These are phyloP conservation scores for Metarhizium humberi DNA, from an alignment of 2,329 filamentous ascomycete species.

Conservation along the genomic window DNA sequence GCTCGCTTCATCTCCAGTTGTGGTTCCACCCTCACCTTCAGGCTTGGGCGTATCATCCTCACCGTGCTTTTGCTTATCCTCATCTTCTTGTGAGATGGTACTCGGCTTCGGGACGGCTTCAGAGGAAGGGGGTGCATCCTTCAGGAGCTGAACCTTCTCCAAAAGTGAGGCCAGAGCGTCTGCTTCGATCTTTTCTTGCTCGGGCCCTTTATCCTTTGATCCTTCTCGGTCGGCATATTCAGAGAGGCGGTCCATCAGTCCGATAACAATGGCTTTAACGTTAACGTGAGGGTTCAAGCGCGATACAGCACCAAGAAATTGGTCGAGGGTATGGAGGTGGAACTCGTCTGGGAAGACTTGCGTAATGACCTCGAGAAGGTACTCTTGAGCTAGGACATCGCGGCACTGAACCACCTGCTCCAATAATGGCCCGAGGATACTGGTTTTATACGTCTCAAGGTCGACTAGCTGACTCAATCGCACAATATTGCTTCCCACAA, in stretches of 20 bases:
- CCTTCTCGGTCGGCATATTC: conserved; percentile 89
- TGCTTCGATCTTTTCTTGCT: conserved; percentile 70
- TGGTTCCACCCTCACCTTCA: conserved; percentile 8
- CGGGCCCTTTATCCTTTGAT: conserved; percentile 58
- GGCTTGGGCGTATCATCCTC: conserved; percentile 19
- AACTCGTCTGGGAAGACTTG: conserved; percentile 99
- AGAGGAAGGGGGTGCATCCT: conserved; percentile 29
- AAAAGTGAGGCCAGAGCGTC: conserved; percentile 72
- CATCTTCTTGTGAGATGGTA: conserved; percentile 23
- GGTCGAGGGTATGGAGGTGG: conserved; percentile 91
- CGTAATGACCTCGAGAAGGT: conserved; percentile 94
- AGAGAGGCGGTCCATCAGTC: conserved; percentile 91
- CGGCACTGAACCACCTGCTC: conserved; percentile 98
- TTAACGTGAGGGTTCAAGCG: conserved; percentile 94
- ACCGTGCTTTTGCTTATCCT: conserved; percentile 21
- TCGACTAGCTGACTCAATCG: conserved; percentile 92
- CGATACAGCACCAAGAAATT: conserved; percentile 88
- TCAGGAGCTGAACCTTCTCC: conserved; percentile 64
- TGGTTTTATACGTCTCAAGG: conserved; percentile 84
- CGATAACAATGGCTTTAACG: conserved; percentile 95
- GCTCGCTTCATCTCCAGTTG: conserved; percentile 21
- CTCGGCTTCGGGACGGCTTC: conserved; percentile 17
- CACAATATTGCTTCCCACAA: conserved; percentile 95
- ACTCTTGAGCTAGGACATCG: conserved; percentile 94
- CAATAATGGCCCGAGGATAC: conserved; percentile 77